Evolutionary conservation across 352 stramenopile genomes (phyloP).

Genomic region (Blastocystis sp.): DNA sequence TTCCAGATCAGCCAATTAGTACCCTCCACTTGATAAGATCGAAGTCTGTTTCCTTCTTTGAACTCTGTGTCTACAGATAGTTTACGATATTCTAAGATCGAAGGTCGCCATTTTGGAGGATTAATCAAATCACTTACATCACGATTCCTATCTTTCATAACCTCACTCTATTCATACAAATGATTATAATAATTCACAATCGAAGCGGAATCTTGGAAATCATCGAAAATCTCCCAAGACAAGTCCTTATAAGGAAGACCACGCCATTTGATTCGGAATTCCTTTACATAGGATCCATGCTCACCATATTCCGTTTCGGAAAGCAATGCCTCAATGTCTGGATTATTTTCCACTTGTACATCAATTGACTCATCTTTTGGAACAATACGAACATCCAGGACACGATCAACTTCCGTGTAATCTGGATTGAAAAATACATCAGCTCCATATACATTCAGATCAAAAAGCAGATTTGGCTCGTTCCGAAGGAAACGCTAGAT

Average conservation of each 20-base stretch:
- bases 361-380: conserved; percentile 74
- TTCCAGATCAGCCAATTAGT: conserved; percentile 98
- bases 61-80: conserved; percentile 60
- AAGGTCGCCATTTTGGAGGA: conserved; percentile 1
- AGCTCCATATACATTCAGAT: conserved; percentile 46
- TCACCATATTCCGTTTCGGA: conserved; percentile 69
- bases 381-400: conserved; percentile 72
- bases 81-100: conserved; percentile 66
- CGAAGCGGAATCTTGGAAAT: conserved; percentile 80
- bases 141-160: conserved; percentile 36
- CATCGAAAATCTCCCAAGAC: conserved; percentile 92
- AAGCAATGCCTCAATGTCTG: conserved; percentile 69
- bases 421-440: conserved; percentile 83
- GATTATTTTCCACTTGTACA: conserved; percentile 71
- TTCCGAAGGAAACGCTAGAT: conserved; percentile 48
- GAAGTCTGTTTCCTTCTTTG: conserved; percentile 77
- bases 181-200: conserved; percentile 73
- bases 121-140: not conserved
- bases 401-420: conserved; percentile 78
- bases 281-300: conserved; percentile 70
- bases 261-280: conserved; percentile 98
- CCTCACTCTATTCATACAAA: not conserved
- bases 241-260: conserved; percentile 89
- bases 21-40: conserved; percentile 96
- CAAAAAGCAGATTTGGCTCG: conserved; percentile 44